Evolutionary conservation across 106 monocot genomes (phyloP).

Genomic region (Allium cepa): DNA sequence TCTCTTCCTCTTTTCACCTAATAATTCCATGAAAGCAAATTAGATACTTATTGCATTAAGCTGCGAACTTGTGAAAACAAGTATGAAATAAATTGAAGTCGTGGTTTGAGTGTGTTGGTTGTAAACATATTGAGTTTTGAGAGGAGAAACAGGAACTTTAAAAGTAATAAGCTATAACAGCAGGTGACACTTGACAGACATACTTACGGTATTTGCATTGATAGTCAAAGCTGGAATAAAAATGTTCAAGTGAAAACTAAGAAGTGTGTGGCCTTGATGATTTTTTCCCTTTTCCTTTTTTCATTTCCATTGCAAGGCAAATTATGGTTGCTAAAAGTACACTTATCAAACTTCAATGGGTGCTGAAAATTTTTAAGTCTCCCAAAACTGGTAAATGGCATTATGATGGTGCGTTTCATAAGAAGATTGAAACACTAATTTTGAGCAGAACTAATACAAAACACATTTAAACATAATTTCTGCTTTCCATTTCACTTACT

Average conservation of each 20-base stretch:
- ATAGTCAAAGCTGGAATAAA: too few species aligned
- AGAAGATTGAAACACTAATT: too few species aligned
- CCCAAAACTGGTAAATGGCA: too few species aligned
- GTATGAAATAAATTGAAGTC: background rate
- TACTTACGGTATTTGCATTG: background rate
- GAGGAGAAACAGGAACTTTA: background rate
- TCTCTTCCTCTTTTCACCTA: background rate
- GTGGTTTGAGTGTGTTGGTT: background rate
- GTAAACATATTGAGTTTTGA: background rate
- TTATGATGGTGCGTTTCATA: too few species aligned
- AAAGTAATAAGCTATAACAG: background rate
- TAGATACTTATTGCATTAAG: background rate
- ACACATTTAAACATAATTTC: too few species aligned
- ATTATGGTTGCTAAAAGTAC: too few species aligned
- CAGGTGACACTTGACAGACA: background rate
- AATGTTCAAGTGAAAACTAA: background rate
- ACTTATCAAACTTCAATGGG: too few species aligned
- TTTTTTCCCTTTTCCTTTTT: too few species aligned
- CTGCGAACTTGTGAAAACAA: background rate
- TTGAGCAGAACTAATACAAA: too few species aligned
- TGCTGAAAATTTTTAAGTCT: too few species aligned
- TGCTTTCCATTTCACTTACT: too few species aligned
- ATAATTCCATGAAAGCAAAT: background rate
- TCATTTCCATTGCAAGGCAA: too few species aligned
- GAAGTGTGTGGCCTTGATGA: background rate